Evolutionary conservation across 345 rosid species (phyloP).

Genomic region (Crucihimalaya himalaica): DNA sequence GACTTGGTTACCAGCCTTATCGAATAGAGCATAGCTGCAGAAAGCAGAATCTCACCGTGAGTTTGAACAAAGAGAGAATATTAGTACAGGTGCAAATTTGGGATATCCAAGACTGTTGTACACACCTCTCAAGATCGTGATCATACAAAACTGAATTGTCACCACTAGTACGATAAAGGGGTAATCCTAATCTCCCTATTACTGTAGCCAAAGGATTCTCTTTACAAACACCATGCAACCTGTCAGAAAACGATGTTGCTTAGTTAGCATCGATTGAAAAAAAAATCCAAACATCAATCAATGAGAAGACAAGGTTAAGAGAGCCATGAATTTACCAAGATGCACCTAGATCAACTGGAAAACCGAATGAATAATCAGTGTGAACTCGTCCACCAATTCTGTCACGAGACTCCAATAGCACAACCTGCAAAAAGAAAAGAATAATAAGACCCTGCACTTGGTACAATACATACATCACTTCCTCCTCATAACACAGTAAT

Average conservation of each 20-base stretch:
- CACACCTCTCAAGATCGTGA: conserved; percentile 94
- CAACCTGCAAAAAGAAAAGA: conserved; percentile 52
- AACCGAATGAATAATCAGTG: conserved; percentile 85
- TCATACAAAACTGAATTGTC: conserved; percentile 96
- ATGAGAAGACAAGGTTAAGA: not conserved
- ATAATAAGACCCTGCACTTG: not conserved
- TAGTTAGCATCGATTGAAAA: not conserved
- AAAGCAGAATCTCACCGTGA: conserved; percentile 43
- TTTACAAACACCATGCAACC: conserved; percentile 96
- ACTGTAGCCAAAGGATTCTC: conserved; percentile 95
- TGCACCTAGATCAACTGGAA: conserved; percentile 96
- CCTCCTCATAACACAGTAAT: not conserved
- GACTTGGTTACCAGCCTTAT: conserved; percentile 85
- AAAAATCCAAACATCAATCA: conserved; percentile 16
- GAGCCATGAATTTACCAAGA: conserved; percentile 59
- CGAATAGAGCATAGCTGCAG: conserved; percentile 68
- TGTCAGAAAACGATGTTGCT: conserved; percentile 36
- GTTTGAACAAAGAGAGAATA: not conserved
- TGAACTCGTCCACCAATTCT: conserved; percentile 88
- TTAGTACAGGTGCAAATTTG: not conserved
- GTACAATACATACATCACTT: not conserved
- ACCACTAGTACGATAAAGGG: conserved; percentile 91
- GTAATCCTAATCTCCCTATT: conserved; percentile 85
- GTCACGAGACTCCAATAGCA: conserved; percentile 80
- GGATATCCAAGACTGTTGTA: not conserved